Conservation (phyloP, 306 rosid genomes). For the Dicorynia guianensis region DNA sequence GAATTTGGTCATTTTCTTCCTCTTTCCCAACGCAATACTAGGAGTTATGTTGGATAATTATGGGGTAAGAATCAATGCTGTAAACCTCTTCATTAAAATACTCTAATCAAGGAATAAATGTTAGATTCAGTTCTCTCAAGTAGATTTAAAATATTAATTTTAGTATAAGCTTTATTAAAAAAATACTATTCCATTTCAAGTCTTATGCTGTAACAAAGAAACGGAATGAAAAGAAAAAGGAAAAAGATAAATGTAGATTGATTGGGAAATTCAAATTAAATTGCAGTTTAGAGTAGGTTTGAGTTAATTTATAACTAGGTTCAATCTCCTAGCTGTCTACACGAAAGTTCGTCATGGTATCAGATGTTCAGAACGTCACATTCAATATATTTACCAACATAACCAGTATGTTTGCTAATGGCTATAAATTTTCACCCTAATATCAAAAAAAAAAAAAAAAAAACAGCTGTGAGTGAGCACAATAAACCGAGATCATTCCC, state of each 20-base stretch:
- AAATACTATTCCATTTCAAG: too few relatives aligned
- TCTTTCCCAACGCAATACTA: slow-evolving; percentile 20
- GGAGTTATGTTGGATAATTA: neutral
- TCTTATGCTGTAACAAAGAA: too few relatives aligned
- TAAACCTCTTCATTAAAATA: neutral
- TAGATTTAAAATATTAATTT: neutral
- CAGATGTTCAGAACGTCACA: too few relatives aligned
- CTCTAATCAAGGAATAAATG: neutral
- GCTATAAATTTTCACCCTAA: neutral
- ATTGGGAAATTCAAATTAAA: too few relatives aligned
- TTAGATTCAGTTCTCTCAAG: neutral
- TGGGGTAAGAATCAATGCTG: neutral
- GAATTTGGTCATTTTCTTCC: slow-evolving; percentile 26
- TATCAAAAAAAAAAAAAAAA: neutral
- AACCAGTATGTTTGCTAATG: neutral
- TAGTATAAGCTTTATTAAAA: neutral
- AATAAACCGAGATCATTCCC: neutral
- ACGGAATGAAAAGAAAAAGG: too few relatives aligned
- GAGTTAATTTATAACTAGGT: too few relatives aligned
- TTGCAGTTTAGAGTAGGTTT: too few relatives aligned
- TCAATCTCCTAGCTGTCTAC: too few relatives aligned
- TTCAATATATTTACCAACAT: too few relatives aligned
- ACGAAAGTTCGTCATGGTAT: too few relatives aligned
- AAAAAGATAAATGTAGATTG: too few relatives aligned
- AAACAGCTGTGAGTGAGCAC: neutral